Percentiles rank a stretch among this genome's conserved stretches.
Conservation (phyloP, 2,329 filamentous ascomycete species). For the Xylaria sp. region DNA sequence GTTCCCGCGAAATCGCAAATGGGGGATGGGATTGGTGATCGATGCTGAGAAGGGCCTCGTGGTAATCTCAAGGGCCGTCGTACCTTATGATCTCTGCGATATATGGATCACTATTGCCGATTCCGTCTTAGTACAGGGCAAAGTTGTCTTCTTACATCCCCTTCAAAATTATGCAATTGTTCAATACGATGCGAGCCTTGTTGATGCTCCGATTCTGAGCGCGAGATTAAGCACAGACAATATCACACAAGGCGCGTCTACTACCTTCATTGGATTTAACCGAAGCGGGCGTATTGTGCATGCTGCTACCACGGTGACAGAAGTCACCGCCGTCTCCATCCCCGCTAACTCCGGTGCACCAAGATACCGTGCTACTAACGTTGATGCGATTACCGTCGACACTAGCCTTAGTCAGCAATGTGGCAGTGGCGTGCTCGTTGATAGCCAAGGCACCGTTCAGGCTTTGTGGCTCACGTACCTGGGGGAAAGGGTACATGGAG, state of each 20-base stretch:
- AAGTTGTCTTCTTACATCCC: conserved; percentile 95
- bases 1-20: conserved; percentile 94
- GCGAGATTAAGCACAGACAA: conserved; percentile 83
- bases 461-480: conserved; percentile 97
- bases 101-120: conserved; percentile 97
- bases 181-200: conserved; percentile 91
- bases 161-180: conserved; percentile 97
- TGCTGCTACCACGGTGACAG: conserved; percentile 92
- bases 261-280: conserved; percentile 98
- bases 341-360: conserved; percentile 93
- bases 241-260: conserved; percentile 92
- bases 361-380: conserved; percentile 91
- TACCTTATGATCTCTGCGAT: conserved; percentile 96
- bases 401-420: conserved; percentile 91
- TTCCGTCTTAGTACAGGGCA: conserved; percentile 92
- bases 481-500: conserved; percentile 83
- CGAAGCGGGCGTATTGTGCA: conserved; percentile 94
- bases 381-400: conserved; percentile 97
- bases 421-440: conserved; percentile 90
- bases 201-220: conserved; percentile 92
- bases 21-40: conserved; percentile 96
- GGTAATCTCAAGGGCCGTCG: conserved; percentile 90
- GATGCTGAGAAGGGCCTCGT: conserved; percentile 96
- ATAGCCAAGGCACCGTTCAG: conserved; percentile 90
- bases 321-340: conserved; percentile 96